Evolutionary conservation across 768 basidiomycete species (phyloP), one percentile per base, ranked within the genome.

Genomic region (Dentipellis sp.): DNA sequence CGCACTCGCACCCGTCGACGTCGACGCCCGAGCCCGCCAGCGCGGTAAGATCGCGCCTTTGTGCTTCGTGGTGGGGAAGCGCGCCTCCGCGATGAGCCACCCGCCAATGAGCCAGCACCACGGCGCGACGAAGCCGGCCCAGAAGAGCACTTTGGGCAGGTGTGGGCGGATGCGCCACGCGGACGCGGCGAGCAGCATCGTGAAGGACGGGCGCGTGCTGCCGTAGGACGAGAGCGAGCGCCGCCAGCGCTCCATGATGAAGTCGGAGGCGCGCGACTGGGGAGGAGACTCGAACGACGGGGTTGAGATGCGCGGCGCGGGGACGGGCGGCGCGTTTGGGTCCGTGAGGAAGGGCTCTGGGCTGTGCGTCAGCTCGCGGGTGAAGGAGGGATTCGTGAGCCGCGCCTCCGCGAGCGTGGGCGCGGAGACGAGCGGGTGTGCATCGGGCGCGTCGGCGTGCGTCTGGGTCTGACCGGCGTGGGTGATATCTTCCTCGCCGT

Each of bases 71-170:
- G 62, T 65, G 73, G 77, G 61, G 78, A 76, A 75, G 71, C 77
- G 55, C 10, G 56, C 61, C 34, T 62, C 61, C 22, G 52, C 42
- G 55, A 77, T 66, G 29, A 85, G 78, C 87, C 87, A 89, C 4
- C 87, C 87, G 0, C 86, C 87, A 12, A 88, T 74, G 47, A 89
- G 75, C 87, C 87, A 89, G 53, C 87, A 77, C 68, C 84, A 79
- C 0, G 87, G 87, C 48, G 78, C 83, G 49, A 87, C 56, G 62
- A 89, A 89, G 3, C 87, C 87, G 0, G 83, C 56, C 83, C 84
- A 88, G 69, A 89, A 89, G n/a, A 86, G 71, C 66, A 83, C 77
- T 63, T 52, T 21, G 52, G 59, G 59, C 5, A 56, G 37, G 14
- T 59, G 53, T 52, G 38, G 39, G 56, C 49, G 55, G 45, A 38